Base-by-base conservation (phyloP, 148 eudicot genomes). In the Fagopyrum tataricum region DNA sequence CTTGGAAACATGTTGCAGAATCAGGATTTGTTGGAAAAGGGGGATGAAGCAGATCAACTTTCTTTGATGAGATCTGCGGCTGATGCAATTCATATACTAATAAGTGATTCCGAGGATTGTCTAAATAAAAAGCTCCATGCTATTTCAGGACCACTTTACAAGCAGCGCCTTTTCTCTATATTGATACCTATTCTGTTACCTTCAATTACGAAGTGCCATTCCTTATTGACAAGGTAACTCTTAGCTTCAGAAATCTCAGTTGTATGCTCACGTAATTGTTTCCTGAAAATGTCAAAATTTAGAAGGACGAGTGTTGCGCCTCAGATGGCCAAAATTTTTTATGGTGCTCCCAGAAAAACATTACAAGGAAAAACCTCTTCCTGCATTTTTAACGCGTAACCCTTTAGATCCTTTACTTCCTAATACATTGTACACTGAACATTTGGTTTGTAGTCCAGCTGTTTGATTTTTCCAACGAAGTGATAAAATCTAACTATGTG, bases 101-200 rank as follows among this genome's bases (percentile, higher is more conserved):
- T 91, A 87, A 88, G 91, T 64, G 97, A 91, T 74, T 84, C 97
- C 23, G 93, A 85, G 51, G 91, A 78, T 77, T 95, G 98, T 90
- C 87, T 95, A 68, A 91, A 83, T 75, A 85, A 80, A 84, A 86
- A 78, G 53, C 85, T 83, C 72, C 98, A 95, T 80, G 91, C 97
- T 70, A 85, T 78, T 53, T 73, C 86, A 64, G 81, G 93, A 49
- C 98, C 98, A 17, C 96, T 95, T 69, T 91, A 95, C 84, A 95
- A 91, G 87, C 98, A 95, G 73, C 91, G 97, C 10, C 86, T 85
- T 77, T 94, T 89, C 79, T 85, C 88, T 75, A 87, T 83, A 78
- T 76, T 88, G 72, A 78, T 84, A 80, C 97, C 98, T 6, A 84
- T 91, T 75, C 52, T 95, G 39, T 78, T 82, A 40, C 82, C 96